Conservation (phyloP, 1,284 basidiomycete genomes). For the Irpex sp. region DNA sequence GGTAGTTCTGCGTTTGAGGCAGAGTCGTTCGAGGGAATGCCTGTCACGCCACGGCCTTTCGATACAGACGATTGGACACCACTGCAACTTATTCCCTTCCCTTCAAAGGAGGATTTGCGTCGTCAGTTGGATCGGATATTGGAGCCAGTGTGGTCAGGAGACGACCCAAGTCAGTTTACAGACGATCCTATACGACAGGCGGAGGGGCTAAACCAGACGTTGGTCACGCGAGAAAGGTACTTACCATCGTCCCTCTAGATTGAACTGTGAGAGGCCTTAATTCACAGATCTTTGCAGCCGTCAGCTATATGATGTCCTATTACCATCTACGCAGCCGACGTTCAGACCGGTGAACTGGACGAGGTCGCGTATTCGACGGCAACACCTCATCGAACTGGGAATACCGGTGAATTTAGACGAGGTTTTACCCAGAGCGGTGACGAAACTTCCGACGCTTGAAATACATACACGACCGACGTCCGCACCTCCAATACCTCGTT, state of each 20-base stretch:
- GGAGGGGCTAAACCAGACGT: slow-evolving; percentile 75
- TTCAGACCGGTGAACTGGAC: slow-evolving; percentile 88
- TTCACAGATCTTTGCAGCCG: slow-evolving; percentile 51
- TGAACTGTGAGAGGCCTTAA: slow-evolving; percentile 18
- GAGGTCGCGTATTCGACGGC: slow-evolving; percentile 81
- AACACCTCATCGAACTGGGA: slow-evolving; percentile 86
- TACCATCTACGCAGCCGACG: slow-evolving; percentile 56
- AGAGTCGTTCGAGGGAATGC: slow-evolving; percentile 39
- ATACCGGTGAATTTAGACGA: slow-evolving; percentile 94
- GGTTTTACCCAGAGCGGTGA: slow-evolving; percentile 71
- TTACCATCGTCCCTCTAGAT: slow-evolving; percentile 15
- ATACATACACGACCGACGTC: slow-evolving; percentile 82
- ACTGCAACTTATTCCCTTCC: slow-evolving; percentile 61
- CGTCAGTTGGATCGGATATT: slow-evolving; percentile 65
- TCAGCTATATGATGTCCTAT: slow-evolving; percentile 66
- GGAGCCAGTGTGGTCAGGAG: slow-evolving; percentile 55
- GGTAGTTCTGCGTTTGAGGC: slow-evolving; percentile 34
- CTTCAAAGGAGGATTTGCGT: slow-evolving; percentile 53
- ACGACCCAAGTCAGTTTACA: slow-evolving; percentile 50
- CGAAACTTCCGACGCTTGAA: slow-evolving; percentile 75
- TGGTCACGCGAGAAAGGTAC: slow-evolving; percentile 74
- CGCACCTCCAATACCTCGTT: slow-evolving; percentile 63
- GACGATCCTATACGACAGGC: slow-evolving; percentile 76
- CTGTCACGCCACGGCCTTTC: slow-evolving; percentile 34
- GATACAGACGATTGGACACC: slow-evolving; percentile 49